These are phyloP conservation scores for Theobroma cacao DNA, from an alignment of 345 rosid species.

Conservation along the genomic window DNA sequence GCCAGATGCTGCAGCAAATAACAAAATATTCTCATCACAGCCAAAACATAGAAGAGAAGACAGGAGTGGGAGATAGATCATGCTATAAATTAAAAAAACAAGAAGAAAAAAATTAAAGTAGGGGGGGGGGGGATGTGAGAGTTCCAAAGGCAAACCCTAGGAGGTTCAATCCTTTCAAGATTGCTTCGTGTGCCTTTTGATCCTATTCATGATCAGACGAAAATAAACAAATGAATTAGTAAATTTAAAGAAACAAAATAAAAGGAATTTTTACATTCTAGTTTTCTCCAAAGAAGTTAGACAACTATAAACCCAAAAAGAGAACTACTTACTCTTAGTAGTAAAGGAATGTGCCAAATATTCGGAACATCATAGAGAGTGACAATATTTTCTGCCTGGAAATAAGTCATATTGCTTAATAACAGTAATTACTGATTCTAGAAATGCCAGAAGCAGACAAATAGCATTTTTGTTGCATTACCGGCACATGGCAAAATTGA, in stretches of 20 bases:
- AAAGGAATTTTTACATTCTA: neutral
- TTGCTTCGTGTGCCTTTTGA: constrained; percentile 89
- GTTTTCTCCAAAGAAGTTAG: neutral
- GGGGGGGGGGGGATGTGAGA: neutral
- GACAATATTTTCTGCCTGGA: constrained; percentile 73
- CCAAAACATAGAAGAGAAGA: neutral
- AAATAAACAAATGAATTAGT: constrained; percentile 14
- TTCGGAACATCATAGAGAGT: constrained; percentile 86
- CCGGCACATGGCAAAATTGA: constrained; percentile 95
- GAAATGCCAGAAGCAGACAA: neutral
- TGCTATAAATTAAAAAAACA: neutral
- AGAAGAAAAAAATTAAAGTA: neutral
- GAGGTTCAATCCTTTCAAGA: constrained; percentile 72
- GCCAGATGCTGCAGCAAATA: constrained; percentile 13
- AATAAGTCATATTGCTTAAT: constrained; percentile 14
- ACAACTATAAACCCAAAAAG: neutral
- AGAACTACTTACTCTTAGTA: constrained; percentile 57
- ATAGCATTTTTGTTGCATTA: constrained; percentile 26
- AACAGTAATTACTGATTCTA: neutral
- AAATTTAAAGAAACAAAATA: neutral
- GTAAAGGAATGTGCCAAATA: constrained; percentile 93
- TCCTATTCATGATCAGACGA: constrained; percentile 43
- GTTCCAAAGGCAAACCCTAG: constrained; percentile 48
- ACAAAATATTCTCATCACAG: neutral
- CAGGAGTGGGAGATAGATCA: neutral